Percentiles rank a stretch among this genome's conserved stretches.
Evolutionary conservation across 2,329 filamentous ascomycete genomes (phyloP).

Genomic region (Aspergillaceae sp.): DNA sequence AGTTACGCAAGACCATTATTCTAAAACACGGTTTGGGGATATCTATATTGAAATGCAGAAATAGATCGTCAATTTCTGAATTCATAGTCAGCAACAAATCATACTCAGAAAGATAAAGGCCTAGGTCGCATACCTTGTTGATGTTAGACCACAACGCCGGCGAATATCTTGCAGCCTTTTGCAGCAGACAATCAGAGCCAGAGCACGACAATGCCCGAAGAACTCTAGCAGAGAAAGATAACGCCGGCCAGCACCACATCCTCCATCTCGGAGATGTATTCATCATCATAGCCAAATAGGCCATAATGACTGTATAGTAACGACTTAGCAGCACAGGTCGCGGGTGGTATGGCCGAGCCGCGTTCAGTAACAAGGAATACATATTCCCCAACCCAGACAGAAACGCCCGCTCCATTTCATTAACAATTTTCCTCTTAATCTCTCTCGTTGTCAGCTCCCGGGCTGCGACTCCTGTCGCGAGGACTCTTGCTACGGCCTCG

Average conservation of each 20-base stretch:
- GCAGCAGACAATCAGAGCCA: background rate
- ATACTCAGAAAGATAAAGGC: background rate
- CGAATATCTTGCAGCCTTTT: slow-evolving; percentile 10
- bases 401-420: no score
- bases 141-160: slow-evolving; percentile 20
- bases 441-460: slow-evolving; percentile 28
- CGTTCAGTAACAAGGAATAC: no score
- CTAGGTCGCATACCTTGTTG: slow-evolving; percentile 17
- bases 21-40: slow-evolving; percentile 2
- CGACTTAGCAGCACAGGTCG: no score
- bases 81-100: background rate
- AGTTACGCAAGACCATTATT: background rate
- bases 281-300: no score
- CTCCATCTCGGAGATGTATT: background rate
- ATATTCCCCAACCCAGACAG: no score
- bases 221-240: slow-evolving; percentile 4
- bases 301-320: no score
- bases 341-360: background rate
- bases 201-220: background rate
- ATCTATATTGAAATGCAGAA: background rate
- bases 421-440: slow-evolving; percentile 13
- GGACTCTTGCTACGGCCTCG: slow-evolving; percentile 35
- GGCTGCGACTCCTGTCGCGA: slow-evolving; percentile 39
- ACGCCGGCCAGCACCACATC: slow-evolving; percentile 13
- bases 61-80: background rate